Conservation (phyloP, 768 basidiomycete species). For the Pleurotus tuoliensis region DNA sequence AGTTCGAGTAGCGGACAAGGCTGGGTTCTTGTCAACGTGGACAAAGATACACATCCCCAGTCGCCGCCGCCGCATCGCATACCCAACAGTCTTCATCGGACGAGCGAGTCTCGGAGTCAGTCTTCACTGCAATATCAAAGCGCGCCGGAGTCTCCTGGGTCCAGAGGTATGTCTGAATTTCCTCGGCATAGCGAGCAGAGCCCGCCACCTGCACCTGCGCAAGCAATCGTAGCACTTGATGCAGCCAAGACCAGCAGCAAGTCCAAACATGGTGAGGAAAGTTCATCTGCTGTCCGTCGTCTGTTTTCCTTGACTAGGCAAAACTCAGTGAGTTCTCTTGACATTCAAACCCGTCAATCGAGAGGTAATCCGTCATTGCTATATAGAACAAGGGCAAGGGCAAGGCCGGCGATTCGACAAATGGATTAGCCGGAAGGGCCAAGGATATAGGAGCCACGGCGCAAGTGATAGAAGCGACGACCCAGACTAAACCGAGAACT, state of each 20-base stretch:
- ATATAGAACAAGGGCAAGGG: constrained; percentile 4
- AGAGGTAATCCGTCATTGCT: background rate
- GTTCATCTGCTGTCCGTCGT: constrained; percentile 23
- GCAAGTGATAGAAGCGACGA: constrained; percentile 15
- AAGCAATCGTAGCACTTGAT: constrained; percentile 60
- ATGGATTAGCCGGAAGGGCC: background rate
- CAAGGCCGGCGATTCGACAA: background rate
- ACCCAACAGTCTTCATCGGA: constrained; percentile 16
- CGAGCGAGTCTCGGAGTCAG: constrained; percentile 21
- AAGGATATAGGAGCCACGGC: constrained; percentile 16
- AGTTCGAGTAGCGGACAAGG: constrained; percentile 38
- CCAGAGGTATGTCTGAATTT: background rate
- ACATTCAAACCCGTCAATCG: background rate
- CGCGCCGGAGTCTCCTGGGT: constrained; percentile 14
- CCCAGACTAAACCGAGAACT: constrained; percentile 14
- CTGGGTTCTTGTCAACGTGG: constrained; percentile 66
- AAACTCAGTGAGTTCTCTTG: constrained; percentile 31
- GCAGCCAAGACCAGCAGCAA: constrained; percentile 48
- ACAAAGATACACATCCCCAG: constrained; percentile 25
- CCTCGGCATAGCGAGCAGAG: constrained; percentile 3
- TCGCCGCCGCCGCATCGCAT: background rate
- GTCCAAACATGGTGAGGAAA: constrained; percentile 20
- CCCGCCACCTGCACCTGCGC: constrained; percentile 46
- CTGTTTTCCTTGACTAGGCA: constrained; percentile 37
- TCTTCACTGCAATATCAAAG: constrained; percentile 10